Conservation (phyloP, 2,329 filamentous ascomycete species). For the Amesomyces nigricolor region DNA sequence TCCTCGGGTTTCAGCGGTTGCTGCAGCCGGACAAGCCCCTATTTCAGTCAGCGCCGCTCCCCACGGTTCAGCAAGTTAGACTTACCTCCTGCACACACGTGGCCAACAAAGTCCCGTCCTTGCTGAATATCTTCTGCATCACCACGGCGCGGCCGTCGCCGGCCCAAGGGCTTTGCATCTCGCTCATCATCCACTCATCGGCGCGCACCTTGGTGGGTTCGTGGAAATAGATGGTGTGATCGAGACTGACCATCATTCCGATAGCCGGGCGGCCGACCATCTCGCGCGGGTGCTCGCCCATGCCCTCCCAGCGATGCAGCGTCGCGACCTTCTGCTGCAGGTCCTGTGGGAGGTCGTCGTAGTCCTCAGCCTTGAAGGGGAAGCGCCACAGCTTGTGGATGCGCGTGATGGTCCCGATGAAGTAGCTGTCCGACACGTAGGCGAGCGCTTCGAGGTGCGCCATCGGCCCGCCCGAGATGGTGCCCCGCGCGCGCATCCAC, state of each 20-base stretch:
- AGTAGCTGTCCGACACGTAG: constrained; percentile 89
- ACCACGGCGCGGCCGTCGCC: constrained; percentile 73
- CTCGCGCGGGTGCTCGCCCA: constrained; percentile 37
- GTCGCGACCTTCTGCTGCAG: constrained; percentile 34
- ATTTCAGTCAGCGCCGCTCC: not conserved
- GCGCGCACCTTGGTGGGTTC: constrained; percentile 53
- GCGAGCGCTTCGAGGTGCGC: constrained; percentile 84
- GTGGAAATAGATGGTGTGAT: constrained; percentile 68
- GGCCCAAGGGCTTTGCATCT: constrained; percentile 76
- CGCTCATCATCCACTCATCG: constrained; percentile 73
- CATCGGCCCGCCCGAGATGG: constrained; percentile 71
- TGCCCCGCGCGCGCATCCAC: constrained; percentile 71
- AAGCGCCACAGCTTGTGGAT: constrained; percentile 78
- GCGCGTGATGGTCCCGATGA: constrained; percentile 81
- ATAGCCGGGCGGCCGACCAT: constrained; percentile 51
- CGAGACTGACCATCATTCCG: constrained; percentile 81
- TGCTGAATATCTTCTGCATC: constrained; percentile 65
- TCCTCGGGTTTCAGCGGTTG: constrained; percentile 8
- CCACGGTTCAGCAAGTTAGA: constrained; percentile 4
- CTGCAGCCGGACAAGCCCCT: constrained; percentile 47
- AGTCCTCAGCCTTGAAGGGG: constrained; percentile 44
- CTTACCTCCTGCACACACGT: constrained; percentile 74
- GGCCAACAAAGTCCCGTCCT: constrained; percentile 66
- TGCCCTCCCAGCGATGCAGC: constrained; percentile 34
- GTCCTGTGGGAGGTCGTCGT: constrained; percentile 40